A percentile compares a stretch with the other conserved stretches of the same genome.
phyloP scores from a whole-genome alignment of 768 basidiomycete species.

The Crassisporium funariophilum region DNA sequence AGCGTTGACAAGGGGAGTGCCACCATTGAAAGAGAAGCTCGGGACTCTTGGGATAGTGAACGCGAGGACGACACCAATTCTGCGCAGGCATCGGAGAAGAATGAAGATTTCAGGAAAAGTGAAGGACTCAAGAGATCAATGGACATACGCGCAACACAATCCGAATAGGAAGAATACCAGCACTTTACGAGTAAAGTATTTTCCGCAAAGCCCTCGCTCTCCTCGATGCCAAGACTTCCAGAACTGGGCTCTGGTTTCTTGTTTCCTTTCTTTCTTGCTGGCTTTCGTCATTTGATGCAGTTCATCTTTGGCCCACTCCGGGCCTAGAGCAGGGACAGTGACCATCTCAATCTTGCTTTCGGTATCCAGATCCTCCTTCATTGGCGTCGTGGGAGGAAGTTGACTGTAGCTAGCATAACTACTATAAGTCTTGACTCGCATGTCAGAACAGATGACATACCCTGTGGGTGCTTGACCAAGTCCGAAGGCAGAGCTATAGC shows the following conservation, averaged over 20 bases:
- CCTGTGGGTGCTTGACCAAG: constrained; percentile 16
- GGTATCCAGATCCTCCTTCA: constrained; percentile 43
- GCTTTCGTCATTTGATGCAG: constrained; percentile 75
- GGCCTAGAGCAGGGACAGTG: constrained; percentile 87
- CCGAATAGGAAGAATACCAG: constrained; percentile 72
- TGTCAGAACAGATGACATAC: constrained; percentile 6
- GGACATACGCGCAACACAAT: constrained; percentile 54
- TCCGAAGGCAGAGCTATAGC: constrained; percentile 67
- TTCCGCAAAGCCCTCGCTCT: constrained; percentile 78
- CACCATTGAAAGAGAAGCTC: constrained; percentile 58
- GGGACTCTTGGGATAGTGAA: constrained; percentile 88
- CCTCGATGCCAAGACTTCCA: constrained; percentile 82
- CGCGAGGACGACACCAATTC: constrained; percentile 70
- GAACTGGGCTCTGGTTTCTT: constrained; percentile 52
- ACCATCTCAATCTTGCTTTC: constrained; percentile 77
- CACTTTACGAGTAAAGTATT: constrained; percentile 72
- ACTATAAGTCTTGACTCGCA: constrained; percentile 7
- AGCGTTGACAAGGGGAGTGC: constrained; percentile 59
- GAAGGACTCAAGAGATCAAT: not conserved
- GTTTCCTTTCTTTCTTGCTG: constrained; percentile 63
- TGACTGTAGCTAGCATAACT: constrained; percentile 44
- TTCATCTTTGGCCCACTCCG: constrained; percentile 87
- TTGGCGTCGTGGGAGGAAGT: constrained; percentile 38
- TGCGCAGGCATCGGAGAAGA: constrained; percentile 21
- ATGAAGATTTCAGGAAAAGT: constrained; percentile 9